phyloP scores from a whole-genome alignment of 805 yeast species.

The Teunomyces pallodes region DNA sequence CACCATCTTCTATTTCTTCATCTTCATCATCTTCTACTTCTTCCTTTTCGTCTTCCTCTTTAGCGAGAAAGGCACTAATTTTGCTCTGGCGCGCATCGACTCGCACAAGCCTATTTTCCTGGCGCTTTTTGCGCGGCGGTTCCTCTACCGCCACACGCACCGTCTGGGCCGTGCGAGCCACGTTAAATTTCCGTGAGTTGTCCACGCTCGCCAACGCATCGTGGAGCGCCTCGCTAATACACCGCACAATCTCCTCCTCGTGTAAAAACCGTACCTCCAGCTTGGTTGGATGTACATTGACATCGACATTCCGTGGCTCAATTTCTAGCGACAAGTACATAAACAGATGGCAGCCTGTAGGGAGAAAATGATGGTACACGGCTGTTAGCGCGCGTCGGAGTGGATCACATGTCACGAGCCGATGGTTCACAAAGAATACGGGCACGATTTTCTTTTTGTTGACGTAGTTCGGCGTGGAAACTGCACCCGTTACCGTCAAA shows the following conservation, averaged over 20 bases:
- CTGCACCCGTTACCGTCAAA: conserved; percentile 50
- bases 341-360: conserved; percentile 75
- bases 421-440: conserved; percentile 78
- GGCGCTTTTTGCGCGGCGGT: conserved; percentile 35
- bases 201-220: conserved; percentile 55
- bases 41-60: background rate
- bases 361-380: conserved; percentile 63
- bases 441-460: conserved; percentile 66
- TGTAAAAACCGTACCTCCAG: conserved; percentile 82
- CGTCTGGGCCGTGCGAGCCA: background rate
- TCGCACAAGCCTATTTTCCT: conserved; percentile 67
- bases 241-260: conserved; percentile 82
- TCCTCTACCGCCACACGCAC: conserved; percentile 1
- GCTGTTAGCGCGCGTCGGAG: conserved; percentile 64
- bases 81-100: conserved; percentile 64
- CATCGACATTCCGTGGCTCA: conserved; percentile 73
- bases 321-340: conserved; percentile 70
- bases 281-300: conserved; percentile 94
- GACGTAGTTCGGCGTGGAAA: conserved; percentile 69
- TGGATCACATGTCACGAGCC: conserved; percentile 83
- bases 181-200: conserved; percentile 56
- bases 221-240: conserved; percentile 50
- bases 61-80: conserved; percentile 14
- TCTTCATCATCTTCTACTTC: background rate
- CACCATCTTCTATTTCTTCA: background rate